Evolutionary conservation across 2,329 filamentous ascomycete species (phyloP).

Genomic region (Venturia carpophila): DNA sequence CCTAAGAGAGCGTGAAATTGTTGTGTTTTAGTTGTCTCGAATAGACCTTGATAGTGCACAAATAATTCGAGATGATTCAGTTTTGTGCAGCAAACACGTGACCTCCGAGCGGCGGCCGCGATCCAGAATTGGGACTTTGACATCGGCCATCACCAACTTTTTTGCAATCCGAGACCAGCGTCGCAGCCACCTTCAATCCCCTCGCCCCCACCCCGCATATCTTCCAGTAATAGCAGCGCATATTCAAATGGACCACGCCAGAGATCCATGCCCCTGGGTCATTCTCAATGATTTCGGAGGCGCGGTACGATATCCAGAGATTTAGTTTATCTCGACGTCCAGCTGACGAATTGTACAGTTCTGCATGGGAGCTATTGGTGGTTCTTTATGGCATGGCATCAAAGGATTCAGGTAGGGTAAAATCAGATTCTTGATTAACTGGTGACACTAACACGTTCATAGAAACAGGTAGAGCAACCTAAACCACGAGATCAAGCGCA

Average conservation of each 20-base stretch:
- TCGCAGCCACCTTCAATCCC: background rate
- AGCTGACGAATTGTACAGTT: conserved; percentile 19
- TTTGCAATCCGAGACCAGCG: background rate
- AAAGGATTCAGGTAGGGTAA: conserved; percentile 73
- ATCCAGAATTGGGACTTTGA: background rate
- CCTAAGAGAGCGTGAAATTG: too few relatives aligned
- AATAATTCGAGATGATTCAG: too few relatives aligned
- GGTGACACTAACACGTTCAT: conserved; percentile 22
- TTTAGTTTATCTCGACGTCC: background rate
- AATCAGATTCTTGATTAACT: background rate
- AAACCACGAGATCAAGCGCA: conserved; percentile 20
- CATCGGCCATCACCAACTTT: background rate
- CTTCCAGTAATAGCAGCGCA: background rate
- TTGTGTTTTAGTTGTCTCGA: too few relatives aligned
- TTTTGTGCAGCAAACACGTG: background rate
- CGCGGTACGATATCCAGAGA: conserved; percentile 56
- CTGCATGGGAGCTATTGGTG: conserved; percentile 32
- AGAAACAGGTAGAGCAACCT: conserved; percentile 25
- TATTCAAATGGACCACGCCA: conserved; percentile 63
- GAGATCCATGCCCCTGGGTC: conserved; percentile 96
- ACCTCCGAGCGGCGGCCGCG: background rate
- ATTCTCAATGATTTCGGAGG: conserved; percentile 96
- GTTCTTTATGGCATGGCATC: conserved; percentile 85
- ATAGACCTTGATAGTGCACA: too few relatives aligned
- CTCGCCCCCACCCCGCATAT: background rate